These are phyloP conservation scores for Termitomyces sp. DNA, from an alignment of 768 basidiomycete genomes.

Conservation along the genomic window DNA sequence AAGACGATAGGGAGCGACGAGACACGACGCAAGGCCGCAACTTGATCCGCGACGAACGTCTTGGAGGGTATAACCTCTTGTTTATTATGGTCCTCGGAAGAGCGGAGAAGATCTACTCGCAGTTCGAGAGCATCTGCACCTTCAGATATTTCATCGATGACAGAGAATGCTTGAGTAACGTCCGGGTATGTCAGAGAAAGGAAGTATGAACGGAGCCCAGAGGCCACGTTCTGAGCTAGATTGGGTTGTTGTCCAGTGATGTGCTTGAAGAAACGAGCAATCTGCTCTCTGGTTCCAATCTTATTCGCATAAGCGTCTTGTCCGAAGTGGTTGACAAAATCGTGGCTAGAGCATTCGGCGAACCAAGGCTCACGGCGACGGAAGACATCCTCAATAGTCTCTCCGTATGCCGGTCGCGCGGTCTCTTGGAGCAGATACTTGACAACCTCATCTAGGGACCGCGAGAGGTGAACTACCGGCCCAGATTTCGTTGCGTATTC, in stretches of 20 bases:
- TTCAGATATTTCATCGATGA: constrained; percentile 68
- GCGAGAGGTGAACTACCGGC: constrained; percentile 80
- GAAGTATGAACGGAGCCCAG: constrained; percentile 80
- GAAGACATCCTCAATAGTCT: constrained; percentile 82
- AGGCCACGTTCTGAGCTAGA: constrained; percentile 46
- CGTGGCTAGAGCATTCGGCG: constrained; percentile 72
- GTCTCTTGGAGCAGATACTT: constrained; percentile 75
- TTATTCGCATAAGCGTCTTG: constrained; percentile 16
- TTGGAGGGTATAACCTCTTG: constrained; percentile 57
- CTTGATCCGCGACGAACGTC: constrained; percentile 75
- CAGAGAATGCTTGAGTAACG: constrained; percentile 60
- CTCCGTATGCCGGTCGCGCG: constrained; percentile 84
- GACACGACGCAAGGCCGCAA: constrained; percentile 71
- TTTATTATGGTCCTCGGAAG: constrained; percentile 39
- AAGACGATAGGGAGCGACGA: constrained; percentile 87
- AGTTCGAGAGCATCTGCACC: constrained; percentile 93
- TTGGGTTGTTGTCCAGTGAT: constrained; percentile 74
- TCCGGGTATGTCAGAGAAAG: constrained; percentile 92
- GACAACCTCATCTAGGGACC: constrained; percentile 79
- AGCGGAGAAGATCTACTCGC: constrained; percentile 86
- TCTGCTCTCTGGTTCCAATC: constrained; percentile 53
- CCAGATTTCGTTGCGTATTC: constrained; percentile 57
- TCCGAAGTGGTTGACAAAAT: constrained; percentile 76
- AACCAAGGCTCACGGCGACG: constrained; percentile 85
- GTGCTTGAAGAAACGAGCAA: constrained; percentile 84